A percentile compares a stretch with the other conserved stretches of the same genome.
Conservation (phyloP, 805 yeast genomes). For the Yamadazyma kitorensis region DNA sequence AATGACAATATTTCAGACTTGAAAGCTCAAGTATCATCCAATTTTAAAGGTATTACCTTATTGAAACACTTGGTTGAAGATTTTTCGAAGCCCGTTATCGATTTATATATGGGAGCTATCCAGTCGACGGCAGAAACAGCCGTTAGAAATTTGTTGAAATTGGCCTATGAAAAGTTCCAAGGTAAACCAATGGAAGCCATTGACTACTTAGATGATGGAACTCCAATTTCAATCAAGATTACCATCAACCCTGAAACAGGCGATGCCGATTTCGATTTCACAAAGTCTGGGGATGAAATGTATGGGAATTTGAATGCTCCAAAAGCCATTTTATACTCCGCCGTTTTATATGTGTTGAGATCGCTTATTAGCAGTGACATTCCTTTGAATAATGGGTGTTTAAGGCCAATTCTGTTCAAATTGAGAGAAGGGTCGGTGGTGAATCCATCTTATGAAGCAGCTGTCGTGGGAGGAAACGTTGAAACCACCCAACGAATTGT, state of each 20-base stretch:
- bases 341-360: slow-evolving; percentile 82
- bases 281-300: slow-evolving; percentile 82
- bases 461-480: slow-evolving; percentile 90
- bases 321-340: slow-evolving; percentile 82
- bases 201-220: slow-evolving; percentile 82
- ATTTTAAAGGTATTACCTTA: slow-evolving; percentile 75
- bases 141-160: slow-evolving; percentile 28
- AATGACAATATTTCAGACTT: slow-evolving; percentile 73
- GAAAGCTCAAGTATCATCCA: slow-evolving; percentile 69
- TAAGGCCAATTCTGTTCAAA: slow-evolving; percentile 68
- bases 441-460: slow-evolving; percentile 80
- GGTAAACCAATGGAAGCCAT: slow-evolving; percentile 45
- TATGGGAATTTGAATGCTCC: slow-evolving; percentile 94
- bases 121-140: slow-evolving; percentile 34
- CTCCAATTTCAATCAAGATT: slow-evolving; percentile 57
- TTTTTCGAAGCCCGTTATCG: slow-evolving; percentile 46
- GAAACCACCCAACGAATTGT: slow-evolving; percentile 93
- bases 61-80: slow-evolving; percentile 60
- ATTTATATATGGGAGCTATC: slow-evolving; percentile 36
- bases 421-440: slow-evolving; percentile 42
- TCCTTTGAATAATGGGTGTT: slow-evolving; percentile 92
- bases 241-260: slow-evolving; percentile 47
- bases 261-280: slow-evolving; percentile 74
- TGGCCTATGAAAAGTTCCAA: slow-evolving; percentile 37
- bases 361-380: slow-evolving; percentile 83